Evolutionary conservation across 73 alveolate species (phyloP).

Genomic region (Paramecium tetraurelia): DNA sequence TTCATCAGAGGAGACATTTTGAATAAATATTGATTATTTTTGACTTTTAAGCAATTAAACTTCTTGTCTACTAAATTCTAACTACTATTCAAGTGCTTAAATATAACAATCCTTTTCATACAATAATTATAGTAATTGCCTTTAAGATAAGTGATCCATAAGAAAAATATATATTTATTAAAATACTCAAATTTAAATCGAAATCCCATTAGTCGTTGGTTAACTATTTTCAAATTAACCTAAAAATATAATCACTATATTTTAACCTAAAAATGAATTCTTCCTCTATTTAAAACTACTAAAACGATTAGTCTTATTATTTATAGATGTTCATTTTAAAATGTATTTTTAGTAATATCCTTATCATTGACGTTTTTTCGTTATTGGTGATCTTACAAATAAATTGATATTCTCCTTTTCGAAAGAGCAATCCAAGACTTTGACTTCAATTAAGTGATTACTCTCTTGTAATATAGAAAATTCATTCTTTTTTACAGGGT

Average conservation of each 20-base stretch:
- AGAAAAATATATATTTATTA: not conserved
- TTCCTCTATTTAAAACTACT: not conserved
- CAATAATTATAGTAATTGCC: not conserved
- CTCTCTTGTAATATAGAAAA: not conserved
- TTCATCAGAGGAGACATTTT: not conserved
- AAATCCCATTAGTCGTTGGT: conserved; percentile 23
- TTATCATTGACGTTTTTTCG: not conserved
- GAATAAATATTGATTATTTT: not conserved
- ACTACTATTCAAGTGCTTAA: conserved; percentile 32
- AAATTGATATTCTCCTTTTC: not conserved
- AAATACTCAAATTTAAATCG: conserved; percentile 16
- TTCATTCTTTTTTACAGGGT: not conserved
- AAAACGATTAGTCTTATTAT: not conserved
- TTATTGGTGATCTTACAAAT: not conserved
- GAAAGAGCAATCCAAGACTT: not conserved
- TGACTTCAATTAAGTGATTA: not conserved
- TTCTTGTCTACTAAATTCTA: not conserved
- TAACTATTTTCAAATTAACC: conserved; percentile 16
- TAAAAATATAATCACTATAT: not conserved
- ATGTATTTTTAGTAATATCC: not conserved
- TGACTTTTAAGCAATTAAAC: not conserved
- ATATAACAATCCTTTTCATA: conserved; percentile 47
- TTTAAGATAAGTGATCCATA: not conserved
- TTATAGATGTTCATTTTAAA: not conserved
- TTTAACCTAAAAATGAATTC: not conserved